Evolutionary conservation across 2,329 filamentous ascomycete genomes (phyloP), one percentile per base, ranked within the genome.

Genomic region (Clarireedia sp.): DNA sequence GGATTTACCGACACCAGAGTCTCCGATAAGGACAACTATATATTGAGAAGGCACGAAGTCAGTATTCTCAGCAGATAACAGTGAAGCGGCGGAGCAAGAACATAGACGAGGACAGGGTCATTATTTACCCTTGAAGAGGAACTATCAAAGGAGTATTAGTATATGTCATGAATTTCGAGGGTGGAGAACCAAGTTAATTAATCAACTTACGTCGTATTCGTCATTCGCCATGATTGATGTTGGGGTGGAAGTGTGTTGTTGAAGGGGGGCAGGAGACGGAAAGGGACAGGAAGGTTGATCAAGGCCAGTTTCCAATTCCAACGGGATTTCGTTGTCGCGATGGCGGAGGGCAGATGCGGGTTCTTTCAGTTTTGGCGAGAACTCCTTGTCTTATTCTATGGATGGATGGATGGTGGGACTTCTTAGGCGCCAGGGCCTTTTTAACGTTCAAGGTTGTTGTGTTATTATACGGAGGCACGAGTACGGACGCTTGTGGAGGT

Each of bases 1-100:
- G 79, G 94, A 99, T 82, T 99, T 99, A 79, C 94, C 94, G 76
- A 99, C 94, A 69, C 94, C 94, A 66, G 91, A 96, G 78, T 99
- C 94, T 83, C 94, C 94, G 73, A 99, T 99, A 74, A 99, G 81
- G 72, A 99, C 94, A 72, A 97, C 92, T 95, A 53, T 46, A 12
- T 24, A n/a, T 23, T 24, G 9, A n/a, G 12, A 48, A 26, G 70
- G 54, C 62, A 33, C 5, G 58, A 57, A 51, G 55, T 55, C 51
- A 56, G 55, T 68, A 66, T 65, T 69, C 68, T 62, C 66, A 64
- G 60, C 61, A 54, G 57, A 57, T 23, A 68, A 62, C 53, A 54
- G 56, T 55, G 59, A 56, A 60, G 61, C 55, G 58, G 64, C 61
- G 63, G 60, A 40, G 36, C 58, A 44, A 45, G 59, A 58, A 59